These are phyloP conservation scores for Cucurbita argyrosperma DNA, from an alignment of 306 rosid species.

Conservation along the genomic window DNA sequence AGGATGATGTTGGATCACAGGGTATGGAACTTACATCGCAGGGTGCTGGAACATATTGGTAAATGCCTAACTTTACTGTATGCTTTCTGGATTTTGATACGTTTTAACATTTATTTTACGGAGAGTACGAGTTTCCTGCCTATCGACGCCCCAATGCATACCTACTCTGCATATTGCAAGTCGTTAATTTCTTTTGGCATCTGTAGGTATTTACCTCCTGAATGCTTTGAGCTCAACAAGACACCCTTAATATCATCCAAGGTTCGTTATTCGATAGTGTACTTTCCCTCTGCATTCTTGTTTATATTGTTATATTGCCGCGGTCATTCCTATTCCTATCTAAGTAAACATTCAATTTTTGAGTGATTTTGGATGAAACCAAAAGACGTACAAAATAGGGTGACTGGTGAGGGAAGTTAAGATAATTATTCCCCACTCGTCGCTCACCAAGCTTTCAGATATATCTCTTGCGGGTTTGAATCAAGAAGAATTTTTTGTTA, in stretches of 20 bases:
- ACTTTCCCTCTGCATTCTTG: background rate
- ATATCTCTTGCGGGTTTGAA: background rate
- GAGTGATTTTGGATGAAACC: background rate
- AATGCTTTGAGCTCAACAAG: conserved; percentile 90
- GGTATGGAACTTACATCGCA: conserved; percentile 99
- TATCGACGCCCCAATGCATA: background rate
- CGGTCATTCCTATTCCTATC: conserved; percentile 1
- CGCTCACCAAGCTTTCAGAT: background rate
- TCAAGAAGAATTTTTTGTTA: background rate
- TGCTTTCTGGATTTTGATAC: background rate
- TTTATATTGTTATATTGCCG: background rate
- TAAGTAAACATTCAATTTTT: background rate
- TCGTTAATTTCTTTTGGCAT: background rate
- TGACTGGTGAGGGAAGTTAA: background rate
- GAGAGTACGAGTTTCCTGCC: background rate
- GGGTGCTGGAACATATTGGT: conserved; percentile 99
- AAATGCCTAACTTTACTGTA: conserved; percentile 21
- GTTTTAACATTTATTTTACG: background rate
- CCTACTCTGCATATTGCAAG: background rate
- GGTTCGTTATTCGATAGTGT: conserved; percentile 27
- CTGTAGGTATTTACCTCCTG: conserved; percentile 92
- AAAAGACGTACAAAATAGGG: background rate
- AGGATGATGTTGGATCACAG: conserved; percentile 94
- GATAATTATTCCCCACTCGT: background rate
- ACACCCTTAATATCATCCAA: conserved; percentile 93